Evolutionary conservation across 441 rosid species (phyloP), one percentile per base, ranked within the genome.

Genomic region (Geranium incanum): DNA sequence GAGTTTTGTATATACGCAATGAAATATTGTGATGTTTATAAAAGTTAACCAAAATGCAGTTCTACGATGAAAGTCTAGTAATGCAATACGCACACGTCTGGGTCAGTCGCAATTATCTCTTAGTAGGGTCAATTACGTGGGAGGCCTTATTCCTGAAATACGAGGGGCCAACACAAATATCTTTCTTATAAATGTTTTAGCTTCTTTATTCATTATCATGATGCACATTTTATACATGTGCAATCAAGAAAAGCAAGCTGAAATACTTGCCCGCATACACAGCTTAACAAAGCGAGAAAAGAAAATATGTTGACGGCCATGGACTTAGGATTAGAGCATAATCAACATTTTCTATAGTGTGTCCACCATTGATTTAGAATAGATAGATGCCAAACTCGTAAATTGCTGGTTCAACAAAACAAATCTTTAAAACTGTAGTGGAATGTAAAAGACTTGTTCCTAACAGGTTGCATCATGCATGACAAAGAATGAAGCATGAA

Each of bases 401-500:
- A 55, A 55, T 55, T 55, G 18, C 62, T 55, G 62, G 62, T 55
- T 8, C 62, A 55, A 55, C 62, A 55, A 8, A 55, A 28, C 33
- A 28, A 28, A 28, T 28, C 33, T 60, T 11, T 60, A 12, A 60
- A 60, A 12, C 28, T 60, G 28, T 1, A 60, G 3, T 60, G 28
- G 65, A 60, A 60, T 18, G 65, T 60, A 21, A 60, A 60, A 21
- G 65, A 19, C 65, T 60, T 60, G 65, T 60, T 60, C 65, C 65
- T 60, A 60, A 16, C 67, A 70, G 57, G 60, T 55, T 39, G 43
- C 73, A 62, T 50, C 43, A 70, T 18, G 15, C 69, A 64, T 39
- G 13, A 75, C 64, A 50, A 36, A 39, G 38, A 64, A 71, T 38
- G 36, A 45, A 21, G 77, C 8, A 50, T 45, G n/a, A 48, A 45